Conservation (phyloP, 2,329 filamentous ascomycete species). For the Leptographium flavum region DNA sequence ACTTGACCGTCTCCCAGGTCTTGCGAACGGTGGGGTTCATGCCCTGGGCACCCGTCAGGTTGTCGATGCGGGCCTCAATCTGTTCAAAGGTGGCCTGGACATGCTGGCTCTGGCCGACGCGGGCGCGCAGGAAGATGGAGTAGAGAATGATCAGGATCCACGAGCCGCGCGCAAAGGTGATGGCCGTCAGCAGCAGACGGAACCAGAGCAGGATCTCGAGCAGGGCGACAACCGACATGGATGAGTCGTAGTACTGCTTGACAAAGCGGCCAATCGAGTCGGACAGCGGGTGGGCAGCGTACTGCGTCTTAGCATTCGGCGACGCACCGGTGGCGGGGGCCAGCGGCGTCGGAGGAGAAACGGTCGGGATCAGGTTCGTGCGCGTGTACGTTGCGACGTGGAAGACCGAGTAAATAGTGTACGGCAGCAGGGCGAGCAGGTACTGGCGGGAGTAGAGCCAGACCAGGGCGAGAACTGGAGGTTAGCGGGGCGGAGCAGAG, state of each 20-base stretch:
- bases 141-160: constrained; percentile 82
- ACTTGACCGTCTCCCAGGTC: constrained; percentile 71
- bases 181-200: constrained; percentile 64
- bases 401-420: constrained; percentile 95
- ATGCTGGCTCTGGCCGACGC: constrained; percentile 80
- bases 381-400: constrained; percentile 95
- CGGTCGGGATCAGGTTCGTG: constrained; percentile 77
- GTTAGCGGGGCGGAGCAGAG: constrained; percentile 8
- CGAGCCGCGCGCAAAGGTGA: constrained; percentile 80
- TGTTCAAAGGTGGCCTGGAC: constrained; percentile 71
- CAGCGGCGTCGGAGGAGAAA: constrained; percentile 51
- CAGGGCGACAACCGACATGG: constrained; percentile 81
- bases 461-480: constrained; percentile 73
- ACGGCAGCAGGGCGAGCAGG: constrained; percentile 80
- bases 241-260: constrained; percentile 93
- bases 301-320: constrained; percentile 41
- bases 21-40: constrained; percentile 68
- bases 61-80: constrained; percentile 63
- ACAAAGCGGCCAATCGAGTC: constrained; percentile 86
- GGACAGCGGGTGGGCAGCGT: constrained; percentile 45
- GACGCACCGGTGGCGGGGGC: constrained; percentile 40
- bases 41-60: constrained; percentile 70
- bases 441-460: constrained; percentile 91
- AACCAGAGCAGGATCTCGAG: constrained; percentile 83
- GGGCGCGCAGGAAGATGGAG: constrained; percentile 81